These are phyloP conservation scores for Termitomyces sp. DNA, from an alignment of 768 basidiomycete species.

Conservation along the genomic window DNA sequence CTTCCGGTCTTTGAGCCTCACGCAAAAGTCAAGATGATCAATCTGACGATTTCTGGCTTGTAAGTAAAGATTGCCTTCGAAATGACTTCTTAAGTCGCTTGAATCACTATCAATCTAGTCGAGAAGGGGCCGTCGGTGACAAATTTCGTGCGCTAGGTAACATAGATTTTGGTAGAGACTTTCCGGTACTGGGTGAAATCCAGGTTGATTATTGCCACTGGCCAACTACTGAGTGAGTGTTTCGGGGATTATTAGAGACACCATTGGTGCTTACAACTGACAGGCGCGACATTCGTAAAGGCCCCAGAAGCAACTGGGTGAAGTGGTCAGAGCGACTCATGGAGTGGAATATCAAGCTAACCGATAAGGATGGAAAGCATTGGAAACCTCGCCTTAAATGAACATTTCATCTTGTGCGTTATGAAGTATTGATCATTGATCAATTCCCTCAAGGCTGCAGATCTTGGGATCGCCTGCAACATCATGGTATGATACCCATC, in stretches of 20 bases:
- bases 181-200: not conserved
- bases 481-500: no score
- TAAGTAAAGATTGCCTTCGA: not conserved
- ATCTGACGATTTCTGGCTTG: not conserved
- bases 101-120: not conserved
- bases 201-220: not conserved
- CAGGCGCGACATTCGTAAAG: slow-evolving; percentile 1
- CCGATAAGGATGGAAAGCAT: not conserved
- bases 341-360: slow-evolving; percentile 2
- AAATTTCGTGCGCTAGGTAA: not conserved
- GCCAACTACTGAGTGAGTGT: slow-evolving; percentile 4
- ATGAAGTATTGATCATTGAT: not conserved
- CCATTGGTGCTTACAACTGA: not conserved
- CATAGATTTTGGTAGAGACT: not conserved
- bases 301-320: slow-evolving; percentile 5
- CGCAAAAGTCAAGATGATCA: not conserved
- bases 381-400: slow-evolving; percentile 7
- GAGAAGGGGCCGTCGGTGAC: not conserved
- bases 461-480: not conserved
- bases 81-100: not conserved
- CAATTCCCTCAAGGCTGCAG: not conserved
- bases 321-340: slow-evolving; percentile 5
- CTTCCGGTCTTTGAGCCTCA: slow-evolving; percentile 1
- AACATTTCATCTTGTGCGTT: not conserved
- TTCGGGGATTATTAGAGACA: not conserved